Conservation (phyloP, 306 rosid species). For the Acacia crassicarpa region DNA sequence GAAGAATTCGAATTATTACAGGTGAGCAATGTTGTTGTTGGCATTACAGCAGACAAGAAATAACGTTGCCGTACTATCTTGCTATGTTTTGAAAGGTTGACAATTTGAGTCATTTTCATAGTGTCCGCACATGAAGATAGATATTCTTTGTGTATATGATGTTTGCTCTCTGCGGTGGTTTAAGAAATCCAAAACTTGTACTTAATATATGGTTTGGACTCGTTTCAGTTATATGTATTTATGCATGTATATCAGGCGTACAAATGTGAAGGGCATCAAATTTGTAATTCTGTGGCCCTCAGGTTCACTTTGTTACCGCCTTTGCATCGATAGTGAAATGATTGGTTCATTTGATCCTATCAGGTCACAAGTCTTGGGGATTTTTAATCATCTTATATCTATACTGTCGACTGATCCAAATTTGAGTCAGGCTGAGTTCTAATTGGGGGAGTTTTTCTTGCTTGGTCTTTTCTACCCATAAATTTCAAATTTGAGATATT, state of each 20-base stretch:
- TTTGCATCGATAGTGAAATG: slow-evolving; percentile 21
- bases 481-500: neutral
- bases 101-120: slow-evolving; percentile 29
- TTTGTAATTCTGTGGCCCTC: slow-evolving; percentile 27
- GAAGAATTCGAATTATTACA: slow-evolving; percentile 40
- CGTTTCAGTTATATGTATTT: slow-evolving; percentile 14
- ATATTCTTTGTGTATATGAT: slow-evolving; percentile 38
- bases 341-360: slow-evolving; percentile 40
- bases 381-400: neutral
- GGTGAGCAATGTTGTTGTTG: slow-evolving; percentile 99
- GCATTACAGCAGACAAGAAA: slow-evolving; percentile 87
- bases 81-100: slow-evolving; percentile 6
- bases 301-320: slow-evolving; percentile 1
- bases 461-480: neutral
- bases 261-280: slow-evolving; percentile 25
- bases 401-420: neutral
- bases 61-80: slow-evolving; percentile 22
- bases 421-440: neutral
- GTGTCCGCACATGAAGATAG: slow-evolving; percentile 23
- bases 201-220: slow-evolving; percentile 26
- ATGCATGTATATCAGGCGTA: slow-evolving; percentile 33
- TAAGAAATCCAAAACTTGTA: slow-evolving; percentile 12
- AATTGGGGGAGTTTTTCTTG: neutral
- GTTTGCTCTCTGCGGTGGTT: slow-evolving; percentile 29
- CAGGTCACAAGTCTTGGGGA: slow-evolving; percentile 14